These are phyloP conservation scores for Torulaspora globosa DNA, from an alignment of 1,139 yeast genomes.

Conservation along the genomic window DNA sequence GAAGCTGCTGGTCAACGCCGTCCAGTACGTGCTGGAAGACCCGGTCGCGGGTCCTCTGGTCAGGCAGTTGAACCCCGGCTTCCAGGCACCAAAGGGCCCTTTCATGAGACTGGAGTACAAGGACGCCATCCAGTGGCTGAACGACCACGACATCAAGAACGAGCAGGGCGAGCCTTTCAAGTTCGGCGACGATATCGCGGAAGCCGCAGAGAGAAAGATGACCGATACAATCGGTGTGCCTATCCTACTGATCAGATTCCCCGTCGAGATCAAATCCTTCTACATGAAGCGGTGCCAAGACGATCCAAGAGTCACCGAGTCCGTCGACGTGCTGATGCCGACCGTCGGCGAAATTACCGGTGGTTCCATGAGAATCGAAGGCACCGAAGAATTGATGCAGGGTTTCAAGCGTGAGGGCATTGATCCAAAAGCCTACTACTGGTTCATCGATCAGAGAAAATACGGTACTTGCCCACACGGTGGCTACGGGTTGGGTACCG, in stretches of 20 bases:
- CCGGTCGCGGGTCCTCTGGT: constrained; percentile 89
- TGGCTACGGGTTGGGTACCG: constrained; percentile 98
- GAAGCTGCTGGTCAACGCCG: constrained; percentile 61
- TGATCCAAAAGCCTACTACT: constrained; percentile 75
- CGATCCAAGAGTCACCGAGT: constrained; percentile 92
- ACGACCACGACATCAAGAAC: constrained; percentile 88
- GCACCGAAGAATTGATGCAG: constrained; percentile 73
- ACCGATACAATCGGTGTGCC: constrained; percentile 92
- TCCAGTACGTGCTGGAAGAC: constrained; percentile 76
- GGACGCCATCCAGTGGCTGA: constrained; percentile 92
- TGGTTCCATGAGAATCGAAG: constrained; percentile 95
- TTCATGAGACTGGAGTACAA: constrained; percentile 89
- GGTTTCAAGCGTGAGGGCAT: constrained; percentile 93
- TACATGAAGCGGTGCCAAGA: constrained; percentile 93
- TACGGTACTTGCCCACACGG: constrained; percentile 99
- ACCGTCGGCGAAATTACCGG: constrained; percentile 98
- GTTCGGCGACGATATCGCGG: constrained; percentile 98
- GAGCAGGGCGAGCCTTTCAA: constrained; percentile 90
- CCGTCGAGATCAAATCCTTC: constrained; percentile 94
- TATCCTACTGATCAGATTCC: constrained; percentile 87
- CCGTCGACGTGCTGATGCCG: constrained; percentile 97
- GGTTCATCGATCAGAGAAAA: constrained; percentile 94
- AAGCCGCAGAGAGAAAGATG: constrained; percentile 99
- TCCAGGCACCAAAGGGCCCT: constrained; percentile 76
- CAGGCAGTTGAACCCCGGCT: constrained; percentile 87